Conservation (phyloP, 495 filamentous ascomycete genomes). For the Podospora anserina region DNA sequence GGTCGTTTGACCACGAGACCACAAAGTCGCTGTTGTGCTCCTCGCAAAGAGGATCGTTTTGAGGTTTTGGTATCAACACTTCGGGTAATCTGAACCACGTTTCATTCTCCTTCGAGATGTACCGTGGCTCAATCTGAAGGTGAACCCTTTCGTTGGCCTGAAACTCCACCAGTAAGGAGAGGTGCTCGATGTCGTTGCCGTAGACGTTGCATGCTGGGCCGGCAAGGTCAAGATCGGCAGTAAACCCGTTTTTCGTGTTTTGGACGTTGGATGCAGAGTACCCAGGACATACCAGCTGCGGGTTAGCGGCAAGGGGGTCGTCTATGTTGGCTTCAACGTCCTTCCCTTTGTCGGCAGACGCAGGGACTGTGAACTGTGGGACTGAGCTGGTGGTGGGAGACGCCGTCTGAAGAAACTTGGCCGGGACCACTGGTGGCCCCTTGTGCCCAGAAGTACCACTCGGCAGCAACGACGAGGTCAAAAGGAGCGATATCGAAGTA, state of each 20-base stretch:
- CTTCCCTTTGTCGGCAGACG: constrained; percentile 53
- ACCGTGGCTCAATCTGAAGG: constrained; percentile 70
- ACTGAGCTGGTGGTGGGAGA: constrained; percentile 1
- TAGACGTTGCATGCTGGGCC: constrained; percentile 69
- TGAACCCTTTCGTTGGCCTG: constrained; percentile 70
- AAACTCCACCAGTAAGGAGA: constrained; percentile 68
- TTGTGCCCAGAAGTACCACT: background rate
- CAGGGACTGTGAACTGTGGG: constrained; percentile 46
- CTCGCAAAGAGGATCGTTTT: constrained; percentile 37
- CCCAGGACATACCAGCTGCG: constrained; percentile 72
- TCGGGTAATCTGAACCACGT: constrained; percentile 68
- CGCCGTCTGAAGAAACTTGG: background rate
- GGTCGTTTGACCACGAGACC: constrained; percentile 60
- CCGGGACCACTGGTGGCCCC: background rate
- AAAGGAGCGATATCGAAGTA: constrained; percentile 16
- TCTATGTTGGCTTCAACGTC: constrained; percentile 66
- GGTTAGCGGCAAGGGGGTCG: constrained; percentile 67
- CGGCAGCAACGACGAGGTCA: constrained; percentile 16
- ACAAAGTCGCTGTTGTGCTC: constrained; percentile 45
- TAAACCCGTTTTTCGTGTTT: constrained; percentile 46
- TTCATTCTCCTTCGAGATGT: constrained; percentile 59
- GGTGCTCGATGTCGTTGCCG: constrained; percentile 62
- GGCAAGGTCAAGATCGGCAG: constrained; percentile 63
- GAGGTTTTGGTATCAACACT: constrained; percentile 58
- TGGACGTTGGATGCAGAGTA: constrained; percentile 65